Evolutionary conservation across 2,329 filamentous ascomycete species (phyloP), one percentile per base, ranked within the genome.

Genomic region (Stenocarpella maydis): DNA sequence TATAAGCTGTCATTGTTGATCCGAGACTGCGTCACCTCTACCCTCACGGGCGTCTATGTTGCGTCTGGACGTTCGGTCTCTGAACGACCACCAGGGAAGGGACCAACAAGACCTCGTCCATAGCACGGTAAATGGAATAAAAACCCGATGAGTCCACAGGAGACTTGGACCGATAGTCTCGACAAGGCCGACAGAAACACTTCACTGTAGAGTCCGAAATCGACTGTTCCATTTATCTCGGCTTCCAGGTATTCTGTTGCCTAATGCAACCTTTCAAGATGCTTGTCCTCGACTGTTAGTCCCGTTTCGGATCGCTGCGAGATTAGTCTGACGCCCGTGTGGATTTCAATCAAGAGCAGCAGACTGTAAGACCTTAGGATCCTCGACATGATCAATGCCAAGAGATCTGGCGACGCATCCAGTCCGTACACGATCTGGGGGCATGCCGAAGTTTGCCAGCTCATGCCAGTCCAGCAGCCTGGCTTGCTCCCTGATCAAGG

Each of bases 391-490:
- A 49, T 63, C 12, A n/a, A n/a, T 39, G 31, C 31, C 50, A 37
- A 67, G 50, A 54, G 50, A 45, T 58, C 26, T 55, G 14, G 41
- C 52, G 43, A 54, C 19, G 67, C 52, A 24, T 49, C 26, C 28
- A 77, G 76, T 60, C 78, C 75, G 50, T 78, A 77, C 45, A 78
- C 77, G 75, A 58, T 26, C 21, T 28, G 52, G 39, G 17, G 26
- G 52, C 65, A 3, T 28, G 14, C 5, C 52, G 19, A 24, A 9
- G 21, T 15, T 15, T 28, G 28, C 28, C 39, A 49, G 28, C 52
- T 58, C 41, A 26, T 58, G 21, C 17, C 17, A 37, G 17, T 63
- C 19, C 31, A 24, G 41, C 12, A 63, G 21, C 31, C 49, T 39
- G 65, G 41, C 65, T n/a, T 58, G 28, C 31, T 58, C 26, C 7